Conservation (phyloP, 257 asterid genomes). For the Parsonsia alboflavescens region DNA sequence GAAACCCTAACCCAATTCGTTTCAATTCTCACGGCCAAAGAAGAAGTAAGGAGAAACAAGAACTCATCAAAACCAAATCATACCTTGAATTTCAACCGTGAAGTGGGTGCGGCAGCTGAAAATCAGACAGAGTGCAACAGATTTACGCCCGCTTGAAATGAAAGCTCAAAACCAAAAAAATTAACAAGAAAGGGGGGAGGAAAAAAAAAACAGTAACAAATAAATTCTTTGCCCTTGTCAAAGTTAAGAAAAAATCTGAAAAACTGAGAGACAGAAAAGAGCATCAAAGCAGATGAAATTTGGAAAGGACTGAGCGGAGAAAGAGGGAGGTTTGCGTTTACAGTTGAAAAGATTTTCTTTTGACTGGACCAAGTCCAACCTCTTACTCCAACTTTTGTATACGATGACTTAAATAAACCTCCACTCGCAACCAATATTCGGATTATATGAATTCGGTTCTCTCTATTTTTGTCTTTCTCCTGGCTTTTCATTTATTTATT, state of each 20-base stretch:
- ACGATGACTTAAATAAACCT: no score
- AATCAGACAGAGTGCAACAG: not conserved
- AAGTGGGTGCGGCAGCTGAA: not conserved
- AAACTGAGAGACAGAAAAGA: not conserved
- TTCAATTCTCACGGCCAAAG: not conserved
- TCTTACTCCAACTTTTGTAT: not conserved
- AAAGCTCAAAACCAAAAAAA: not conserved
- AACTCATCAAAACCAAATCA: not conserved
- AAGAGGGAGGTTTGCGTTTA: conserved; percentile 6
- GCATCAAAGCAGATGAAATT: conserved; percentile 1
- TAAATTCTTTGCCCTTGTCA: not conserved
- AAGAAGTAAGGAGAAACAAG: not conserved
- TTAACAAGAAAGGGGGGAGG: not conserved
- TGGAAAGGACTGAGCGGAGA: not conserved
- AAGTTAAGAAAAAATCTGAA: not conserved
- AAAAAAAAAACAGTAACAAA: not conserved
- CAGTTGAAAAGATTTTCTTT: conserved; percentile 6
- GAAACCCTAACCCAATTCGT: not conserved
- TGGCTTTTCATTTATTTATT: no score
- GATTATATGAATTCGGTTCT: no score
- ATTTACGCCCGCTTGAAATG: not conserved
- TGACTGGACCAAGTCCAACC: conserved; percentile 28
- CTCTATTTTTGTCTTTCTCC: no score
- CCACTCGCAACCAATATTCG: no score
- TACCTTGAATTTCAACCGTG: conserved; percentile 11